Base-by-base conservation (phyloP, 2,329 filamentous ascomycete genomes). In the Xylaria sp. region DNA sequence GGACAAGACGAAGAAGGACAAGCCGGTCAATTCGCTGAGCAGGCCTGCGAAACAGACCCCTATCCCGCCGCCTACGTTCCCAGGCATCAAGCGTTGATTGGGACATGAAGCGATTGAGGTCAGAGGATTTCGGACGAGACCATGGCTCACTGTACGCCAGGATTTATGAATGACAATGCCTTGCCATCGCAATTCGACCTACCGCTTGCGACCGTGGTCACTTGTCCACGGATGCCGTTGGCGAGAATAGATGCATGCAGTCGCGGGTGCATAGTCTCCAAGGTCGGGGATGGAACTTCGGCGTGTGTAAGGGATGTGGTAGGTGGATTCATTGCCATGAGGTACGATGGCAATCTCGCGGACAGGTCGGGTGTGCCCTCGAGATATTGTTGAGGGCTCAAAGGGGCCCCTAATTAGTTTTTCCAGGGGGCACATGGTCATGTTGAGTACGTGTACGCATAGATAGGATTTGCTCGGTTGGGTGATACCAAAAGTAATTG, bases 1-100 rank as follows among this genome's bases (percentile, higher is more conserved):
- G 44, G 55, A 51, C 16, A 62, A 63, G 34, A 56, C 58, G 17
- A 56, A 59, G 4, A 63, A 63, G 48, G 46, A 45, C 1, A 56
- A 52, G 41, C 29, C 47, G 17, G 53, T 51, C 20, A 53, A 47
- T n/a, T n/a, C n/a, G 16, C 40, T 46, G 6, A 24, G 40, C 16
- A 59, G 52, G 21, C 44, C 57, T 11, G 21, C 51, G 2, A 68
- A 63, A 44, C 59, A 61, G 24, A 69, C 67, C 20, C 67, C 67
- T 5, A 44, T 69, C 19, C 67, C 66, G 7, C 48, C 60, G 2
- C 67, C 67, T 2, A 52, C 24, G 8, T 39, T 63, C 48, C 61
- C 55, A 41, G 59, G 63, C 49, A 66, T 68, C 63, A 66, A 56
- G 48, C 62, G 51, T 42, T 67, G 37, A 62, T 48, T 34, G 22